phyloP scores from a whole-genome alignment of 2,329 filamentous ascomycete genomes.

The Tolypocladium album region DNA sequence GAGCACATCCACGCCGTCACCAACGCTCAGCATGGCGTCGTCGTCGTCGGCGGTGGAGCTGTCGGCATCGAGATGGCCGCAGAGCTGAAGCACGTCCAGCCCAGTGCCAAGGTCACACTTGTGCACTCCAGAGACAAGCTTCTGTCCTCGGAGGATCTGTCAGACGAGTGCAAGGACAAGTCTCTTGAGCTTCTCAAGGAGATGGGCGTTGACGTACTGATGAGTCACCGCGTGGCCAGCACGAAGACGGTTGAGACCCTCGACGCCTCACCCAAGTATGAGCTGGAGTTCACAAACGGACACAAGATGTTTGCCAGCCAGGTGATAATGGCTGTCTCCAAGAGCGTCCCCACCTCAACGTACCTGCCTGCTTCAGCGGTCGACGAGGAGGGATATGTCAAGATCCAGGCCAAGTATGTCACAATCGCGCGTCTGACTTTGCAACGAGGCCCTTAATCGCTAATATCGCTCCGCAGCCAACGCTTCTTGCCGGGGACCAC shows the following conservation, averaged over 20 bases:
- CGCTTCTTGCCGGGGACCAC: constrained; percentile 41
- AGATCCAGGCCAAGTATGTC: constrained; percentile 44
- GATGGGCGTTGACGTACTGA: constrained; percentile 52
- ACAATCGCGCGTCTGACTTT: not conserved
- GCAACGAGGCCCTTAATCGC: not conserved
- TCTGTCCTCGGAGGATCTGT: constrained; percentile 62
- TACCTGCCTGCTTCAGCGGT: constrained; percentile 50
- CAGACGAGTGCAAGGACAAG: constrained; percentile 56
- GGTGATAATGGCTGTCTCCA: constrained; percentile 60
- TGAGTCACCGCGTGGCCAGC: constrained; percentile 46
- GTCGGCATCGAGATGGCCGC: constrained; percentile 77
- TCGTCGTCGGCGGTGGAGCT: constrained; percentile 67
- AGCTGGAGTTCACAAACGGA: constrained; percentile 50
- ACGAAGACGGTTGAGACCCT: constrained; percentile 32
- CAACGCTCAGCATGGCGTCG: constrained; percentile 45
- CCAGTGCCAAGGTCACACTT: constrained; percentile 56
- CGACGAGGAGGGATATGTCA: constrained; percentile 55
- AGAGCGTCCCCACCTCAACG: constrained; percentile 47
- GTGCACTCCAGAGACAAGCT: constrained; percentile 62
- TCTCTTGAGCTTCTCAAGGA: constrained; percentile 48
- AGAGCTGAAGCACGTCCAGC: constrained; percentile 60
- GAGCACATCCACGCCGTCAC: constrained; percentile 46
- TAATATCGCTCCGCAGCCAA: constrained; percentile 26
- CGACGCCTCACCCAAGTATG: constrained; percentile 28
- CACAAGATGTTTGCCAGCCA: constrained; percentile 48